Base-by-base conservation (phyloP, 805 yeast genomes). In the Dipodascus geniculatus region DNA sequence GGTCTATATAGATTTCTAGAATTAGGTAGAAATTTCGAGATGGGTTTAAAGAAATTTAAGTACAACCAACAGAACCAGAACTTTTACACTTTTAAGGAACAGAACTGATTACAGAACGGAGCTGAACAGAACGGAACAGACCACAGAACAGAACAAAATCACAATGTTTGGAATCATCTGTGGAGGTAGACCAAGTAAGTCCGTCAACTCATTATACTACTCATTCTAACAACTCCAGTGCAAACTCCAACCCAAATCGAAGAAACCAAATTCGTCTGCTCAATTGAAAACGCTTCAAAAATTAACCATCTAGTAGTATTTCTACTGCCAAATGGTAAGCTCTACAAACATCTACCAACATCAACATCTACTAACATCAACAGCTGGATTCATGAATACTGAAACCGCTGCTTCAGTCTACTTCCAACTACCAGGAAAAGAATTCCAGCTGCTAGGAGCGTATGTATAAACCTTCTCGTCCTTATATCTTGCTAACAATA, bases 281-380 rank as follows among this genome's bases (percentile, higher is more conserved):
- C 71, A 35, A 78, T 86, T 23, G 75, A 76, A 52, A 79, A 81
- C 60, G 86, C 88, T 0, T 71, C 83, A 4, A 76, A 75, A 49
- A 75, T 85, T 48, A 84, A 89, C 48, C 95, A 88, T 65, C 74
- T 93, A 42, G 85, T 96, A 0, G 72, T 93, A 2, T 93, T 93
- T 65, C 70, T 90, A 50, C 74, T 93, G 1, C 99, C 99, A 0
- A 87, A 87, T 57, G 78, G 85, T 2, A 81, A 78, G 42, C 72
- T 79, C 51, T 20, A 23, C 2, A 23, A 11, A 3, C 35, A 17
- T 24, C 35, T 2, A 23, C 22, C 22, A 19, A 16, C 9, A 42
- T 49, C 19, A 31, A 35, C 28, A 28, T 17, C 23, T 19, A 4
- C 17, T 31, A 28, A n/a, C 48, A 62, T 69, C 64, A 11, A 58